Evolutionary conservation across 345 rosid species (phyloP), one percentile per base, ranked within the genome.

Genomic region (Laguncularia racemosa): DNA sequence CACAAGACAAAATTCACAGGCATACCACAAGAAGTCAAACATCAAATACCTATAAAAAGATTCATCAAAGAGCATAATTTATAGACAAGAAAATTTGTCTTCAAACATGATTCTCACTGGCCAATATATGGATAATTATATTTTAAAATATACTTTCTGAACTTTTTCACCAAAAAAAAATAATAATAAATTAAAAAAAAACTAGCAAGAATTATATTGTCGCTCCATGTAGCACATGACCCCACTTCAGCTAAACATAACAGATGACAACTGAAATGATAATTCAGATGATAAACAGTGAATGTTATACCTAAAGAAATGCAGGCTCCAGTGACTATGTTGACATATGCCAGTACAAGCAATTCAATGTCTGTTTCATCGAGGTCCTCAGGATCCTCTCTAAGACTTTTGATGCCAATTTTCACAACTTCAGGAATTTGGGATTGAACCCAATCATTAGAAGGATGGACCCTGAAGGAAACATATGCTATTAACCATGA

Each of bases 311-410:
- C 98, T 52, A 92, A 81, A 72, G 98, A 84, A 63, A 89, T 83
- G 65, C 98, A 92, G 45, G 96, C 92, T 56, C 98, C 98, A 15
- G 98, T 77, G 62, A 92, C 85, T 64, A 92, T 77, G 69, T 92
- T 92, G 71, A 83, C 81, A 67, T 86, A 92, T 61, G 96, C 91
- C 76, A 86, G 95, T 71, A 89, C 93, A 70, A 78, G 76, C 48
- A 87, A 79, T 78, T 86, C 91, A 40, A 82, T 75, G 66, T 86
- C 96, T 76, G 81, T 81, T 59, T 80, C 95, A 70, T 89, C 83
- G 65, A 78, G 68, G 61, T 86, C 85, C 62, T 70, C 72, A 59
- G 47, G 60, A 71, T 87, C 96, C 67, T 82, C 85, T 59, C 69
- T 56, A 19, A 93, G 84, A 71, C 73, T 72, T 64, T 70, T 67